phyloP scores from a whole-genome alignment of 2,329 filamentous ascomycete species.

The Aspergillus brunneoviolaceus region DNA sequence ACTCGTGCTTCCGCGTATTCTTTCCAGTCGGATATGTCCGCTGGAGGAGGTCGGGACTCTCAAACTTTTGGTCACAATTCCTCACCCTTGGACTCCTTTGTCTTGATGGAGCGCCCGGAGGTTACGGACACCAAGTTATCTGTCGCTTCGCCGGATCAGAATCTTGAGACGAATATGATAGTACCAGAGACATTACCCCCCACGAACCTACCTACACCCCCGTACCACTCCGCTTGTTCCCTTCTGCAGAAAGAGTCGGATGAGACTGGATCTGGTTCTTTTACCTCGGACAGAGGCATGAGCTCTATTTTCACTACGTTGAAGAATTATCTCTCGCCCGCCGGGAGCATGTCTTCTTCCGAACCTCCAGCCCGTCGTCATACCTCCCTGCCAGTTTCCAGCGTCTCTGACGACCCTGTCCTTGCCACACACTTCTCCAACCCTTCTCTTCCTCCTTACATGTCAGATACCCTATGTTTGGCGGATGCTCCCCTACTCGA shows the following conservation, averaged over 20 bases:
- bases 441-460: constrained; percentile 54
- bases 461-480: constrained; percentile 49
- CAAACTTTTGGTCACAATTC: constrained; percentile 27
- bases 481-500: constrained; percentile 53
- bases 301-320: constrained; percentile 46
- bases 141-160: constrained; percentile 26
- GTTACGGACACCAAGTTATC: constrained; percentile 30
- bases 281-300: constrained; percentile 39
- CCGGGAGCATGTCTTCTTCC: constrained; percentile 30
- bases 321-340: constrained; percentile 46
- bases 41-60: constrained; percentile 25
- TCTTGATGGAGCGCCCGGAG: constrained; percentile 43
- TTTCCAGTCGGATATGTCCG: constrained; percentile 25
- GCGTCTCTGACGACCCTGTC: constrained; percentile 63
- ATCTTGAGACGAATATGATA: constrained; percentile 24
- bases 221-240: constrained; percentile 44
- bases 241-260: constrained; percentile 46
- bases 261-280: constrained; percentile 40
- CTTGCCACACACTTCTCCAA: constrained; percentile 69
- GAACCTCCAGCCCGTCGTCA: constrained; percentile 44
- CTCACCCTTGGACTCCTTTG: constrained; percentile 43
- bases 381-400: constrained; percentile 59
- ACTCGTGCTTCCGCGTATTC: constrained; percentile 26
- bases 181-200: constrained; percentile 33
- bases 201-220: constrained; percentile 44